Conservation (phyloP, 148 eudicot genomes). For the Amaranthus palmeri region DNA sequence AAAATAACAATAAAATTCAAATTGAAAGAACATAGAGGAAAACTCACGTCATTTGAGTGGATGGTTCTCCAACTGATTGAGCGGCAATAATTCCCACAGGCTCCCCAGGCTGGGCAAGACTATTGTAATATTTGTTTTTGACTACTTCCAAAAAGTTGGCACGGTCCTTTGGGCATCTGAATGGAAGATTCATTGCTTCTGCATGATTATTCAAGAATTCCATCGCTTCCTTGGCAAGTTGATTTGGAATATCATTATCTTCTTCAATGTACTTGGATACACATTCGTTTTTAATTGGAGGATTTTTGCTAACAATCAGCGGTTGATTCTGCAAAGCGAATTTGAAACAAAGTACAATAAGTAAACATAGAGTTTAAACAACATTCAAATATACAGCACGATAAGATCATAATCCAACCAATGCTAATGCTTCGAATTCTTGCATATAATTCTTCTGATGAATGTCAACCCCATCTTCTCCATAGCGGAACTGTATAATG, state of each 20-base stretch:
- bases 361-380: background rate
- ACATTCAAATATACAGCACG: background rate
- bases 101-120: constrained; percentile 94
- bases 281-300: constrained; percentile 41
- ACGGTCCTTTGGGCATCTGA: constrained; percentile 27
- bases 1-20: background rate
- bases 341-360: background rate
- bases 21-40: background rate
- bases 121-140: constrained; percentile 63
- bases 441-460: constrained; percentile 77
- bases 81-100: constrained; percentile 98
- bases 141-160: constrained; percentile 54
- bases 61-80: constrained; percentile 96
- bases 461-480: constrained; percentile 96
- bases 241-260: constrained; percentile 56
- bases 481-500: constrained; percentile 79
- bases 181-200: constrained; percentile 10
- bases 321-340: constrained; percentile 54
- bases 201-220: constrained; percentile 26
- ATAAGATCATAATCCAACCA: constrained; percentile 38
- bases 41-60: constrained; percentile 98
- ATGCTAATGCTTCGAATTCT: constrained; percentile 73
- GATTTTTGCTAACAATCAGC: constrained; percentile 44
- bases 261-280: constrained; percentile 51
- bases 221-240: constrained; percentile 46